These are phyloP conservation scores for Leishmania aethiopica DNA, from an alignment of 208 protist species.

Conservation along the genomic window DNA sequence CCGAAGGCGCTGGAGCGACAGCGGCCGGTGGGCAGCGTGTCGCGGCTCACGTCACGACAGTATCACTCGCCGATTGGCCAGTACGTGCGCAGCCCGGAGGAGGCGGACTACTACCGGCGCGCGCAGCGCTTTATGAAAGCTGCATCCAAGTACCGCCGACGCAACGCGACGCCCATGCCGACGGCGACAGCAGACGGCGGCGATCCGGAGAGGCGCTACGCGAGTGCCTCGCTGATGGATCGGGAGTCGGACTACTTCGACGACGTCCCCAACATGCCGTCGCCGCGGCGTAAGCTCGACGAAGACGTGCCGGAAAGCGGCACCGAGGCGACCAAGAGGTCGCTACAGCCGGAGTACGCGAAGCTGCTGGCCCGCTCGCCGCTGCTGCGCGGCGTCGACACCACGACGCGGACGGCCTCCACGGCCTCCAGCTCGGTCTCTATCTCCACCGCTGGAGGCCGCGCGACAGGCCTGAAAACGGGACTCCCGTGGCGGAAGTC, in stretches of 20 bases:
- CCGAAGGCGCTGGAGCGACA: slow-evolving; percentile 33
- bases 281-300: slow-evolving; percentile 7
- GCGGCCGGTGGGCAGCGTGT: slow-evolving; percentile 26
- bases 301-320: background rate
- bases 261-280: slow-evolving; percentile 17
- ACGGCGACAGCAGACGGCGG: background rate
- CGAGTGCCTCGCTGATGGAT: slow-evolving; percentile 19
- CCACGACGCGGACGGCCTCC: slow-evolving; percentile 7
- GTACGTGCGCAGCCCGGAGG: slow-evolving; percentile 22
- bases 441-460: background rate
- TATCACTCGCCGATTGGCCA: slow-evolving; percentile 36
- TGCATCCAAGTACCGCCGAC: slow-evolving; percentile 16
- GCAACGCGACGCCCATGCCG: slow-evolving; percentile 18
- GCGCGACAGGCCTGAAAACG: background rate
- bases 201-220: slow-evolving; percentile 5
- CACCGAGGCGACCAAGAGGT: background rate
- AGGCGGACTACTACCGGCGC: slow-evolving; percentile 35
- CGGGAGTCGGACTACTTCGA: slow-evolving; percentile 30
- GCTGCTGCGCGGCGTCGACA: slow-evolving; percentile 11
- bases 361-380: slow-evolving; percentile 4
- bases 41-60: slow-evolving; percentile 30
- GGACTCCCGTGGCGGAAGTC: background rate
- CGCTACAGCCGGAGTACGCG: background rate
- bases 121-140: slow-evolving; percentile 20
- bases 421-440: background rate